Conservation (phyloP, 495 filamentous ascomycete genomes). For the Xanthoparmelia taractica region DNA sequence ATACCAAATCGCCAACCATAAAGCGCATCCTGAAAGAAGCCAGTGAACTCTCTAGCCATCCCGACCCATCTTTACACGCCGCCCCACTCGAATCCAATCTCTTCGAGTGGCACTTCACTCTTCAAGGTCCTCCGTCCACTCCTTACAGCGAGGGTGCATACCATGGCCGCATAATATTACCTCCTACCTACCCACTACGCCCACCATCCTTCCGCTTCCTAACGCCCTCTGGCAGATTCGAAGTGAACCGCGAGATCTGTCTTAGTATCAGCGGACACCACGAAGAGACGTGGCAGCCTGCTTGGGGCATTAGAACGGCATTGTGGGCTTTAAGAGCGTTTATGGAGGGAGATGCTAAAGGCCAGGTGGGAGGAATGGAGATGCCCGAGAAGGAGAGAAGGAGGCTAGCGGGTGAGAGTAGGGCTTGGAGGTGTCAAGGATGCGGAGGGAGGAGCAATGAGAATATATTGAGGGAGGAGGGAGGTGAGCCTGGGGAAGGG, state of each 20-base stretch:
- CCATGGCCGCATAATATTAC: slow-evolving; percentile 91
- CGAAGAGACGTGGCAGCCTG: slow-evolving; percentile 97
- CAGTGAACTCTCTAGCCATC: slow-evolving; percentile 62
- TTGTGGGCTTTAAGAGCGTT: slow-evolving; percentile 47
- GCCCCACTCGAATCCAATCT: slow-evolving; percentile 77
- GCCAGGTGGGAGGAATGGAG: slow-evolving; percentile 87
- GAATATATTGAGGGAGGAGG: slow-evolving; percentile 57
- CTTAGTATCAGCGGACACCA: slow-evolving; percentile 89
- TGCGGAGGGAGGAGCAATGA: slow-evolving; percentile 60
- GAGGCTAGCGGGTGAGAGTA: slow-evolving; percentile 56
- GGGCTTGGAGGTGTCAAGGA: slow-evolving; percentile 53
- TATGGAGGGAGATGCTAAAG: slow-evolving; percentile 43
- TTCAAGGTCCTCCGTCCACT: slow-evolving; percentile 78
- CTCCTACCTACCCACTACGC: slow-evolving; percentile 77
- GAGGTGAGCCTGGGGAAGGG: slow-evolving; percentile 37
- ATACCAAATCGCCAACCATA: slow-evolving; percentile 73
- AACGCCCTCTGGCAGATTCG: slow-evolving; percentile 86
- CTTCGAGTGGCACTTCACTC: slow-evolving; percentile 99
- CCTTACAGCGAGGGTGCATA: slow-evolving; percentile 77
- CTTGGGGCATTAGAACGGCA: slow-evolving; percentile 78
- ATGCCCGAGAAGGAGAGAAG: slow-evolving; percentile 53
- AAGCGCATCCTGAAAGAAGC: slow-evolving; percentile 80
- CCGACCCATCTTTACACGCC: slow-evolving; percentile 53
- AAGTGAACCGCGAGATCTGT: slow-evolving; percentile 95
- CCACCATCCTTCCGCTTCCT: slow-evolving; percentile 92